Percentiles rank a stretch among this genome's conserved stretches.
Evolutionary conservation across 2,329 filamentous ascomycete genomes (phyloP).

Genomic region (Fusarium scirpi): DNA sequence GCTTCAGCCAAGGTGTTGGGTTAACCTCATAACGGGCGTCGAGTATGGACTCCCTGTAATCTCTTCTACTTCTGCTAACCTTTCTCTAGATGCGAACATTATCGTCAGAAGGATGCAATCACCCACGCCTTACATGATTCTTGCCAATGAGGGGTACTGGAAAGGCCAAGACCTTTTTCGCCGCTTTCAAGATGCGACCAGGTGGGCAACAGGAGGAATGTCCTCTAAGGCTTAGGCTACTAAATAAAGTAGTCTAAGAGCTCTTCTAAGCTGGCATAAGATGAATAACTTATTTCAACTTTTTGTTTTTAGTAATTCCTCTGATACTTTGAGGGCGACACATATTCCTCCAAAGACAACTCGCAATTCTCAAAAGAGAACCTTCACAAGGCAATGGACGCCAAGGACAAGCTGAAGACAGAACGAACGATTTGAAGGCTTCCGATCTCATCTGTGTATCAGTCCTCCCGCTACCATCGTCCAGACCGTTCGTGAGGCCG

Average conservation of each 20-base stretch:
- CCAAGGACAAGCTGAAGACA: not conserved
- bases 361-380: not conserved
- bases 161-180: not conserved
- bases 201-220: no score
- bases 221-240: no score
- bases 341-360: not conserved
- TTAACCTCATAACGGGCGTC: not conserved
- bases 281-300: no score
- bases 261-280: no score
- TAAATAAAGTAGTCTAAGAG: no score
- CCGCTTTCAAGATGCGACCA: not conserved
- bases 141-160: not conserved
- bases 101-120: not conserved
- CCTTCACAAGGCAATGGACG: not conserved
- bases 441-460: not conserved
- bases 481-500: not conserved
- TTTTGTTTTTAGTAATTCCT: no score
- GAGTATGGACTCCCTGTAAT: not conserved
- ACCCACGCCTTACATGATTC: not conserved
- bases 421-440: not conserved
- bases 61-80: not conserved
- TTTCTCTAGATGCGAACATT: not conserved
- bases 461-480: not conserved
- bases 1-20: not conserved
- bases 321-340: not conserved